Conservation (phyloP, 192 early-diverging fungal species). For the Podochytrium sp. region DNA sequence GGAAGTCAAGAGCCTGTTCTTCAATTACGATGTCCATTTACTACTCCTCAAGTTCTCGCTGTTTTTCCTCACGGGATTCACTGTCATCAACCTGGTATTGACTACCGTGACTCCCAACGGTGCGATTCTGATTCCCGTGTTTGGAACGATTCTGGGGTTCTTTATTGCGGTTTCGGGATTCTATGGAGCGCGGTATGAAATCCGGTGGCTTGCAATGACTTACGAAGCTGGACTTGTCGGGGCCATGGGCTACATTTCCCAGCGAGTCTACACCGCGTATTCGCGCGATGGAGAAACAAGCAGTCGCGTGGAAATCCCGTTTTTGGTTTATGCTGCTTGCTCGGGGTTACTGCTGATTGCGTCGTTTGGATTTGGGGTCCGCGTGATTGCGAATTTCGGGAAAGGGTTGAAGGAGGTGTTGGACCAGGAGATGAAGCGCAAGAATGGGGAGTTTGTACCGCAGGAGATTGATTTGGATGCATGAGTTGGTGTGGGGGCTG, state of each 20-base stretch:
- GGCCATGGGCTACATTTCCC: background rate
- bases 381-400: conserved; percentile 1
- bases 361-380: background rate
- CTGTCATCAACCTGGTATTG: conserved; percentile 2
- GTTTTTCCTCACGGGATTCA: background rate
- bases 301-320: background rate
- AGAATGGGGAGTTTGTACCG: background rate
- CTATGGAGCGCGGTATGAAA: conserved; percentile 5
- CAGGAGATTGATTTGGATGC: conserved; percentile 5
- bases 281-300: background rate
- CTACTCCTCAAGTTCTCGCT: background rate
- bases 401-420: conserved; percentile 17
- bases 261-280: background rate
- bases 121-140: background rate
- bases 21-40: background rate
- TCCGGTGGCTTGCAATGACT: background rate
- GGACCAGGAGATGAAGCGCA: conserved; percentile 5
- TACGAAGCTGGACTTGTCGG: background rate
- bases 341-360: background rate
- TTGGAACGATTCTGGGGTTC: background rate
- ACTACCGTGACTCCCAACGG: background rate
- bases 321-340: background rate
- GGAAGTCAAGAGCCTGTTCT: background rate
- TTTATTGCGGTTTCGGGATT: background rate
- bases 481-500: background rate